phyloP scores from a whole-genome alignment of 345 rosid genomes.

The Toxicodendron radicans region DNA sequence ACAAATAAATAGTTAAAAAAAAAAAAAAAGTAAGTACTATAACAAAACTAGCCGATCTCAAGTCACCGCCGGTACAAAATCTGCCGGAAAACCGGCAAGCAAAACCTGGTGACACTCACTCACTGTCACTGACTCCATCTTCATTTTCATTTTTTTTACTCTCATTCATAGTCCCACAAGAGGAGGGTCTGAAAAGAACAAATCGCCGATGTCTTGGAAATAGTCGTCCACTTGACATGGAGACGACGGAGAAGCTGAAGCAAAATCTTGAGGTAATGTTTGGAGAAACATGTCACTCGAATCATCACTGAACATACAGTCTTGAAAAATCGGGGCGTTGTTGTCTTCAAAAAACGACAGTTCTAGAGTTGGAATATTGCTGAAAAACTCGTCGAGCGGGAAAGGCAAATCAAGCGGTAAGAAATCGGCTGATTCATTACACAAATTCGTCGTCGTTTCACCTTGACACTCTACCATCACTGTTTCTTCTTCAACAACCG shows the following conservation, averaged over 20 bases:
- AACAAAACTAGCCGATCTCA: constrained; percentile 18
- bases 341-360: constrained; percentile 51
- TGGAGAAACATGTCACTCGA: constrained; percentile 43
- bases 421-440: constrained; percentile 33
- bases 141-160: too few species aligned
- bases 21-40: neutral
- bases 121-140: neutral
- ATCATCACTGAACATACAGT: constrained; percentile 29
- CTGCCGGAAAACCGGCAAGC: constrained; percentile 37
- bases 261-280: constrained; percentile 34
- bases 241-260: constrained; percentile 15
- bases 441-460: constrained; percentile 28
- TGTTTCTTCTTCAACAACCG: constrained; percentile 16
- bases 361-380: constrained; percentile 43
- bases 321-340: constrained; percentile 26
- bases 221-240: constrained; percentile 38
- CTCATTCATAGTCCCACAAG: constrained; percentile 19
- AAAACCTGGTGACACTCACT: constrained; percentile 6
- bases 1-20: constrained; percentile 15
- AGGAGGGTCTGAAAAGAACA: constrained; percentile 47
- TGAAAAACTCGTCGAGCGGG: constrained; percentile 53
- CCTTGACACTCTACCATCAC: constrained; percentile 31
- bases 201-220: constrained; percentile 76
- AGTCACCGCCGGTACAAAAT: constrained; percentile 53
- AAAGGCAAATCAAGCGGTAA: constrained; percentile 51